Evolutionary conservation across 164 flowering plant species (phyloP).

Genomic region (Macadamia integrifolia): DNA sequence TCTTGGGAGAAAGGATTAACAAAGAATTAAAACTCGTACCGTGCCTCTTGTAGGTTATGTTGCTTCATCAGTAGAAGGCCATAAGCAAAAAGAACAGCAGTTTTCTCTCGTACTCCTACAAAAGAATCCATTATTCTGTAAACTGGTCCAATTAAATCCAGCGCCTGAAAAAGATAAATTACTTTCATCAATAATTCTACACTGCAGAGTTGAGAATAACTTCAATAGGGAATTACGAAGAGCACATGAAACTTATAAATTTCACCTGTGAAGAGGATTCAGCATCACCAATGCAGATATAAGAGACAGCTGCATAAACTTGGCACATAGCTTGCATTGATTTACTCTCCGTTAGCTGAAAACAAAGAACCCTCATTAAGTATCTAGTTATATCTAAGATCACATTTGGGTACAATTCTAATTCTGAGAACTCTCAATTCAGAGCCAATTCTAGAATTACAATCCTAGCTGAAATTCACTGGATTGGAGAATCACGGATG

Average conservation of each 20-base stretch:
- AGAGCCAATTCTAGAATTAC: no score
- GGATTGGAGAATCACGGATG: no score
- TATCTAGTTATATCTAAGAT: background rate
- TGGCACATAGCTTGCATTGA: conserved; percentile 88
- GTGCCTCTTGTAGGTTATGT: conserved; percentile 85
- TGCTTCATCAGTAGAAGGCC: conserved; percentile 91
- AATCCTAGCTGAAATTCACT: no score
- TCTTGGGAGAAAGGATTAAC: no score
- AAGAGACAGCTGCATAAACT: conserved; percentile 87
- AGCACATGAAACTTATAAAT: background rate
- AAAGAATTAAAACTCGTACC: conserved; percentile 32
- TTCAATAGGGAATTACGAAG: background rate
- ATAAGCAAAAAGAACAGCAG: conserved; percentile 72
- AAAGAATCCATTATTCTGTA: conserved; percentile 74
- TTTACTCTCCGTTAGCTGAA: conserved; percentile 72
- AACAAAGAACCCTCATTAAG: conserved; percentile 1
- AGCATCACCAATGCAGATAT: conserved; percentile 84
- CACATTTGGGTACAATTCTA: no score
- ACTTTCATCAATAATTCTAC: conserved; percentile 3
- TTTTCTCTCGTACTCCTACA: conserved; percentile 88
- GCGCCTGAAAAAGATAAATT: conserved; percentile 50
- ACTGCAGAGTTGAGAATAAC: background rate
- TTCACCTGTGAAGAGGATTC: conserved; percentile 86
- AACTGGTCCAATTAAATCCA: conserved; percentile 86
- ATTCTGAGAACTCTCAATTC: no score